phyloP scores from a whole-genome alignment of 2,329 filamentous ascomycete species.

The Aspergillus uvarum region DNA sequence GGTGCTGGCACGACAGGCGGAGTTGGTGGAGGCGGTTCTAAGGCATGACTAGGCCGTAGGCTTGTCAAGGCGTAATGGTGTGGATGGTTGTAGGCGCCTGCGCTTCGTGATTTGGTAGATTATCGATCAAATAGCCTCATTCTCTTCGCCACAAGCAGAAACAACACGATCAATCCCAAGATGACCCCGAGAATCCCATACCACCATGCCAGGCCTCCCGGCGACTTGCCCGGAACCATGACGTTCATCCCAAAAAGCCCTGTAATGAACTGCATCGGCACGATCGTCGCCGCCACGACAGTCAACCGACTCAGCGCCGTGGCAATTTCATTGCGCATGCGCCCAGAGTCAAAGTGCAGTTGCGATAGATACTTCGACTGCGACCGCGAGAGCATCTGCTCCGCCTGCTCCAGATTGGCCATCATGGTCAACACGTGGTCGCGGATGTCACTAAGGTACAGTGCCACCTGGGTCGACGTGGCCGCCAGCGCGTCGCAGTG shows the following conservation, averaged over 20 bases:
- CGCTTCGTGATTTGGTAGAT: neutral
- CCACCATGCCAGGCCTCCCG: conserved; percentile 37
- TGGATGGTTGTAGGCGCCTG: neutral
- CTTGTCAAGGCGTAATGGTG: neutral
- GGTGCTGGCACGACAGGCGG: conserved; percentile 18
- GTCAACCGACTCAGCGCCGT: conserved; percentile 87
- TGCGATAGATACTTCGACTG: conserved; percentile 94
- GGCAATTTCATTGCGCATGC: conserved; percentile 81
- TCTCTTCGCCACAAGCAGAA: conserved; percentile 34
- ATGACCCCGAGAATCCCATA: conserved; percentile 44
- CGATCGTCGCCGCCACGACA: conserved; percentile 81
- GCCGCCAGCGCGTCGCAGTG: conserved; percentile 92
- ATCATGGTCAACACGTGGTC: conserved; percentile 99
- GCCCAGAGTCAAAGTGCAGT: conserved; percentile 82
- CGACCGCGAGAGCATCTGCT: conserved; percentile 88
- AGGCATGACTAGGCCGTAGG: neutral
- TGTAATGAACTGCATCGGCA: conserved; percentile 86
- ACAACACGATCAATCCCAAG: conserved; percentile 29
- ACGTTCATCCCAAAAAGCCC: conserved; percentile 50
- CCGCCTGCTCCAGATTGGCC: conserved; percentile 85
- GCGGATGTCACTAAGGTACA: conserved; percentile 93
- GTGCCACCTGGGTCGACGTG: conserved; percentile 84
- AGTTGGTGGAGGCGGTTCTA: conserved; percentile 16
- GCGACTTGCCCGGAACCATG: conserved; percentile 36
- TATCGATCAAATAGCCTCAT: conserved; percentile 15